Percentiles rank a stretch among this genome's conserved stretches.
These are phyloP conservation scores for Drechslerella dactyloides DNA, from an alignment of 2,329 filamentous ascomycete species.

Conservation along the genomic window DNA sequence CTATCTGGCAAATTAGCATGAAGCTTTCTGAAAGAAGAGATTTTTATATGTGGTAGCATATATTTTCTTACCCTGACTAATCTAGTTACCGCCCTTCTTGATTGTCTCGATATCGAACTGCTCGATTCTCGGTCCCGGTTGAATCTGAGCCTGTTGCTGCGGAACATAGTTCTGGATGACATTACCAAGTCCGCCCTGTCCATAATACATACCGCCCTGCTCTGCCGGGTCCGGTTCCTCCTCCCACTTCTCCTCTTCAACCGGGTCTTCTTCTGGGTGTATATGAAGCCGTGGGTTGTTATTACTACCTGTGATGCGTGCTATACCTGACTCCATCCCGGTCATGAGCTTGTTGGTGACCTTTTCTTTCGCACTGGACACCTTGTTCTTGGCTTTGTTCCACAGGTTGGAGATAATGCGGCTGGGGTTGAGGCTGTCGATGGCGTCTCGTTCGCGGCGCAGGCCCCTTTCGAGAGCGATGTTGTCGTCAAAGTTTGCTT, in stretches of 20 bases:
- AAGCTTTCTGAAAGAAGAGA: no score
- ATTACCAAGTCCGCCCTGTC: background rate
- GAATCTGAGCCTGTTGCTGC: no score
- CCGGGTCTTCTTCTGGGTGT: background rate
- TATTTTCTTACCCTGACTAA: no score
- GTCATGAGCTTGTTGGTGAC: background rate
- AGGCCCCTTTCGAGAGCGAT: background rate
- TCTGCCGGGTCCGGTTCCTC: no score
- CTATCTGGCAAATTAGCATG: no score
- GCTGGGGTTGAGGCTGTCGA: background rate
- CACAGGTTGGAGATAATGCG: background rate
- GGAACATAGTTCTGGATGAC: background rate
- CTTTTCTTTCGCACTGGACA: background rate
- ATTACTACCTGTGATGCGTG: background rate
- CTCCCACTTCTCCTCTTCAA: background rate
- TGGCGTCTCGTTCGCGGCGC: background rate
- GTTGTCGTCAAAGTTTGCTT: background rate
- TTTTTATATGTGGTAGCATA: no score
- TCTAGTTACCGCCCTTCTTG: no score
- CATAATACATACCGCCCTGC: background rate
- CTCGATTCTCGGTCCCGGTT: no score
- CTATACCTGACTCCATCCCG: background rate
- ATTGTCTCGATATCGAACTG: no score
- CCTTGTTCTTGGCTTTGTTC: background rate
- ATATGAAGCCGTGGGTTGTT: background rate